phyloP scores from a whole-genome alignment of 148 eudicot species.

The Rhododendron williamsianum region DNA sequence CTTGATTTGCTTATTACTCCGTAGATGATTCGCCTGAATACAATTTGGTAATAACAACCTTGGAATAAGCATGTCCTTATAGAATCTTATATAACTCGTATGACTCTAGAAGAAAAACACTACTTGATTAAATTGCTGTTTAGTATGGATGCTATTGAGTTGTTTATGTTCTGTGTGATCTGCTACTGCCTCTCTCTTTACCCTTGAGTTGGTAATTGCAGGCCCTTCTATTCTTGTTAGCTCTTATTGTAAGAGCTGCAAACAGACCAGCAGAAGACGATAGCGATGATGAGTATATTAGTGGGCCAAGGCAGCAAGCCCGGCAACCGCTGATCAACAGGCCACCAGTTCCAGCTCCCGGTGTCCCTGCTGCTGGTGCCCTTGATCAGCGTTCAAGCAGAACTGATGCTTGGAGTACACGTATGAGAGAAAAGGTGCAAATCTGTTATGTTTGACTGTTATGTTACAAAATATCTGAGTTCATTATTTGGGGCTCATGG shows the following conservation, averaged over 20 bases:
- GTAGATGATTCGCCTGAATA: background rate
- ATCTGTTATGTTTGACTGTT: background rate
- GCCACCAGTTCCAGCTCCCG: slow-evolving; percentile 54
- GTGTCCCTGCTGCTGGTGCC: slow-evolving; percentile 65
- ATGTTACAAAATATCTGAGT: background rate
- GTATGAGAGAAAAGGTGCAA: slow-evolving; percentile 92
- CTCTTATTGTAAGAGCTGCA: slow-evolving; percentile 73
- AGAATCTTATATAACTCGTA: background rate
- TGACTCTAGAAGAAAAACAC: background rate
- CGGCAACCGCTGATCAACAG: slow-evolving; percentile 84
- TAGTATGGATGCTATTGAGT: background rate
- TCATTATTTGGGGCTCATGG: background rate
- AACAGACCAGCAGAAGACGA: slow-evolving; percentile 83
- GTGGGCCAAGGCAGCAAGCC: slow-evolving; percentile 66
- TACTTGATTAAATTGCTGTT: background rate
- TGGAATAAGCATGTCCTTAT: background rate
- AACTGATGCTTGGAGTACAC: slow-evolving; percentile 98
- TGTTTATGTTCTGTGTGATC: background rate
- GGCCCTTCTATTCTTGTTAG: slow-evolving; percentile 78
- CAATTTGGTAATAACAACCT: background rate
- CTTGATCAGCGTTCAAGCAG: slow-evolving; percentile 69
- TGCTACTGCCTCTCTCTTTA: background rate
- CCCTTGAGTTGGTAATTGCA: slow-evolving; percentile 25
- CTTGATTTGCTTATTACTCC: background rate
- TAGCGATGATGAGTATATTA: slow-evolving; percentile 87